Evolutionary conservation across 306 rosid species (phyloP), one percentile per base, ranked within the genome.

Genomic region (Mimosa bimucronata): DNA sequence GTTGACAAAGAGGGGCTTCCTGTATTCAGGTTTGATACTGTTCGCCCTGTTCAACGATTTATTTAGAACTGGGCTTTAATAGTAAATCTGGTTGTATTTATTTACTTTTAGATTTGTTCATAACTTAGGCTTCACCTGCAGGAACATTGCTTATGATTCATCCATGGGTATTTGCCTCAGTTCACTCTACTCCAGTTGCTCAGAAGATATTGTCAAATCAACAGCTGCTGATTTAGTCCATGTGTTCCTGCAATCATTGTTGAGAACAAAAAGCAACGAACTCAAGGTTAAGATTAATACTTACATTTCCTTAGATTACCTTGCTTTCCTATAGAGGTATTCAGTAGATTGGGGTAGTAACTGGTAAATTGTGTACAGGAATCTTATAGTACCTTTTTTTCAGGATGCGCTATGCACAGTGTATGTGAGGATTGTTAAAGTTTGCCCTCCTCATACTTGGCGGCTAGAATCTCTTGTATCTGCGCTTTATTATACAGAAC

Each of bases 1-100:
- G 85, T 86, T 85, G 94, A 91, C 88, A 91, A 85, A 83, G 96
- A 92, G 74, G 96, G 94, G 81, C 94, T 93, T 85, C 98, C 94
- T 78, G 89, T 86, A 71, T 90, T 90, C 92, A 92, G 98, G 98
- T 94, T 85, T 79, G 80, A 44, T 40, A 68, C 53, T 81, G 69
- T 82, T 84, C 75, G 16, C 48, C 6, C 70, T 37, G 16, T 74
- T 53, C 50, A 70, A 55, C 66, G 23, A 26, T 80, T 28, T 82
- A 30, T 65, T 65, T 61, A 48, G n/a, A 16, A 58, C 26, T 61
- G 26, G 11, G 11, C 26, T 53, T 53, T 53, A 53, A 53, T 53
- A 53, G 26, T n/a, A 53, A 53, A 53, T 8, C 25, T 19, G 25
- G 16, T 70, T 70, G 2, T 61, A 34, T 21, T 66, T 21, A 28